Base-by-base conservation (phyloP, 805 yeast genomes). In the Ogataea saltuana region DNA sequence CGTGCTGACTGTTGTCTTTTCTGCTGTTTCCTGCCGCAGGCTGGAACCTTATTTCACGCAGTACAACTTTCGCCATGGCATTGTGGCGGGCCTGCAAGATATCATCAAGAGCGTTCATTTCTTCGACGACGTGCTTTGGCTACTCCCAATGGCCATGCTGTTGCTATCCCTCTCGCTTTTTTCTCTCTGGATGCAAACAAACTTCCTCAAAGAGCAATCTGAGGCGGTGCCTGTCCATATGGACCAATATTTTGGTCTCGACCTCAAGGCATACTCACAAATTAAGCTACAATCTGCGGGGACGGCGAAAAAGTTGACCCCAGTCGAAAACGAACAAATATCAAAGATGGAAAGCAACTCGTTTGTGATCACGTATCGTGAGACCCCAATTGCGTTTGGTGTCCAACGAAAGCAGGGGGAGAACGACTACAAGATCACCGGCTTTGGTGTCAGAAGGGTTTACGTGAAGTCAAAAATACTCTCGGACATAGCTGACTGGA, bases 381-480 rank as follows among this genome's bases (percentile, higher is more conserved):
- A 76, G n/a, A 69, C 81, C 1, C 90, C 93, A 13, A 80, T 86
- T 57, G 88, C 89, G 0, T 67, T 81, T 27, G 68, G 75, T 22
- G 72, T 82, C 0, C 45, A 69, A 9, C 67, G 75, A 7, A 63
- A 64, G 18, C 64, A 68, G 12, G 63, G 70, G 20, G 38, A 20
- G 9, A 34, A 40, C 13, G 23, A 23, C 1, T 71, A 75, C 49
- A 71, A 70, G 16, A 76, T 83, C 45, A 72, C 69, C 25, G 78
- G 83, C 35, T 69, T 81, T 5, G 85, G 85, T 45, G 77, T 83
- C 34, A 76, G 89, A 63, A 77, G 78, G 56, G 89, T 84, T 1
- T 85, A 85, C 59, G 61, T 75, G 18, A 73, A 71, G 46, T 78
- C 83, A 8, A 88, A 85, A 18, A 74, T 86, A 39, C 71, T 83